Evolutionary conservation across 1,284 basidiomycete genomes (phyloP), one percentile per base, ranked within the genome.

Genomic region (Fomitopsis palustris): DNA sequence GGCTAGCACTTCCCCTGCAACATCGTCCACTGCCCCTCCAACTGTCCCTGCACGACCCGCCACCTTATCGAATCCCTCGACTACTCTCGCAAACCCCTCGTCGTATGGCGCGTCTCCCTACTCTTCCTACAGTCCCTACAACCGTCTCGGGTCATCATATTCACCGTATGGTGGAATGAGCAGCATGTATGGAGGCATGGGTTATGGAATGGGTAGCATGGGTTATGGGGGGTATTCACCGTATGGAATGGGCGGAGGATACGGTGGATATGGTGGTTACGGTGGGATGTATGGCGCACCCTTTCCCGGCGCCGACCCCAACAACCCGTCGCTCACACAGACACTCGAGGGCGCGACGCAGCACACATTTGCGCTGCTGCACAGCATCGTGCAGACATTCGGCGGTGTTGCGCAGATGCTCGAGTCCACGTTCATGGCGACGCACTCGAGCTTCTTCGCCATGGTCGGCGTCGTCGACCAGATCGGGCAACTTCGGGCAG

Each of bases 391-490:
- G 45, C 93, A 95, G 64, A 97, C 96, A 1, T 98, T 99, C 74
- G 87, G 90, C 0, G 96, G 96, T 14, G 90, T 99, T 61, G 92
- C 97, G 0, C 97, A 99, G 74, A 96, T 99, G 87, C 87, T 99
- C 67, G 96, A 99, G 74, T 91, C 87, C 43, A 99, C 97, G 3
- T 99, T 98, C 76, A 95, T 98, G 91, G 97, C 97, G 3, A 99
- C 97, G 0, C 97, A 99, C 75, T 95, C 93, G 4, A 92, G 88
- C 45, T 99, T 99, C 79, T 99, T 98, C 73, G 96, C 96, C 61
- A 98, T 99, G 92, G 95, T 98, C 57, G 95, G 95, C 62, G 96
- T 99, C 29, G 85, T 96, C 41, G 96, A 99, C 70, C 97, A 99
- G 73, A 92, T 99, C 69, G 88, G 89, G 8, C 90, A 92, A 66